Evolutionary conservation across 1,139 yeast species (phyloP), one percentile per base, ranked within the genome.

Genomic region (Zygosaccharomyces sapae): DNA sequence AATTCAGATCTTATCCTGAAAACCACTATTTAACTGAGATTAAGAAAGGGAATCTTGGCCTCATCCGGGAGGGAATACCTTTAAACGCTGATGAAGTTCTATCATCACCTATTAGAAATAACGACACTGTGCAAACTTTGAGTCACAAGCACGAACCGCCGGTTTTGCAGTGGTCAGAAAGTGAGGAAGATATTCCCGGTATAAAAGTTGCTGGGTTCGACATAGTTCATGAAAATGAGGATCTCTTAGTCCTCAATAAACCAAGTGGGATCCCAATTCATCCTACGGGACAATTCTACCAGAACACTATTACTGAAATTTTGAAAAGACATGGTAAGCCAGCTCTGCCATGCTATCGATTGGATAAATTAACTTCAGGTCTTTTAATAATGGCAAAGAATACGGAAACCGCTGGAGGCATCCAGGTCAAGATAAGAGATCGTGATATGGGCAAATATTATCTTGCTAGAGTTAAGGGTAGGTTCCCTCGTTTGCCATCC

Each of bases 211-310:
- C 59, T 7, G 61, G 64, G 0, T 58, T 81, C 4, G 70, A 73
- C 18, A 68, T 80, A 0, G 58, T 84, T 0, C 68, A 62, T 56
- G 76, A 79, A 50, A 74, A 75, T 57, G 72, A 70, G 1, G 70
- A 75, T 3, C 45, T 79, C 1, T 50, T 86, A 2, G 87, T 86
- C 16, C 72, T 86, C 1, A 74, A 83, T 61, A 86, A 86, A 58
- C 95, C 95, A 0, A 70, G 79, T 7, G 95, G 95, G 0, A 70
- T 86, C 0, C 94, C 95, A 0, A 81, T 86, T 1, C 95, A 86
- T 64, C 95, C 95, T 0, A 79, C 86, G 0, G 87, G 88, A 3
- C 75, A 75, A 46, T 86, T 79, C 59, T 68, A 69, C 51, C 74
- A 73, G 55, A 84, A 86, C 57, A 73, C 87, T 0, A 61, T 85